phyloP scores from a whole-genome alignment of 257 asterid species.

The Echites panduratus region DNA sequence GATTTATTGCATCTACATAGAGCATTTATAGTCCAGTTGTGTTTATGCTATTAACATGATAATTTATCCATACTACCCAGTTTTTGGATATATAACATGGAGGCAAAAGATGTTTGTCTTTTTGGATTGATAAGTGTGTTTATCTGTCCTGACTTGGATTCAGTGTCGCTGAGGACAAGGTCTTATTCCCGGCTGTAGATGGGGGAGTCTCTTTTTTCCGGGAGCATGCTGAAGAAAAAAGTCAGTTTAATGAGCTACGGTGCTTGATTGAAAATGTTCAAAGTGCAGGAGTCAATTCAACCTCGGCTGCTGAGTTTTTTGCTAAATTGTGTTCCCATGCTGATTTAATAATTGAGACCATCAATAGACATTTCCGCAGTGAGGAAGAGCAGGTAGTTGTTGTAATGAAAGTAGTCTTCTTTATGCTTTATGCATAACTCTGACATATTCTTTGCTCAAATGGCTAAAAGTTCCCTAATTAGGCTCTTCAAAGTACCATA shows the following conservation, averaged over 20 bases:
- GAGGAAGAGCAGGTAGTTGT: conserved; percentile 41
- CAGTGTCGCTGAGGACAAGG: conserved; percentile 45
- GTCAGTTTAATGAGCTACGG: conserved; percentile 36
- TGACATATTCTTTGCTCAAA: background rate
- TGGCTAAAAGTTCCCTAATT: background rate
- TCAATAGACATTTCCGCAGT: conserved; percentile 32
- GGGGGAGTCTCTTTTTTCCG: conserved; percentile 37
- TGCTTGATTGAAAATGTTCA: conserved; percentile 40
- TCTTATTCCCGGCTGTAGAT: conserved; percentile 44
- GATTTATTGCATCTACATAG: background rate
- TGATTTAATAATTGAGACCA: conserved; percentile 38
- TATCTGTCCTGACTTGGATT: conserved; percentile 5
- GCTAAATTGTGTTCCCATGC: conserved; percentile 40
- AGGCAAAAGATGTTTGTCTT: background rate
- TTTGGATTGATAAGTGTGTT: background rate
- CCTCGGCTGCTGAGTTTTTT: conserved; percentile 39
- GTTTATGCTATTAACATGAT: background rate
- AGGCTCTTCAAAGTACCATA: background rate
- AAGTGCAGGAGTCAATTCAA: conserved; percentile 35
- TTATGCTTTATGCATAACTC: background rate
- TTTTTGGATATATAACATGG: background rate
- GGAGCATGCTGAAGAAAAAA: conserved; percentile 46
- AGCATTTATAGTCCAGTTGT: background rate
- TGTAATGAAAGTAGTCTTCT: background rate
- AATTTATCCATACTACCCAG: background rate